phyloP scores from a whole-genome alignment of 73 alveolate genomes.

The Tetrahymena thermophila region DNA sequence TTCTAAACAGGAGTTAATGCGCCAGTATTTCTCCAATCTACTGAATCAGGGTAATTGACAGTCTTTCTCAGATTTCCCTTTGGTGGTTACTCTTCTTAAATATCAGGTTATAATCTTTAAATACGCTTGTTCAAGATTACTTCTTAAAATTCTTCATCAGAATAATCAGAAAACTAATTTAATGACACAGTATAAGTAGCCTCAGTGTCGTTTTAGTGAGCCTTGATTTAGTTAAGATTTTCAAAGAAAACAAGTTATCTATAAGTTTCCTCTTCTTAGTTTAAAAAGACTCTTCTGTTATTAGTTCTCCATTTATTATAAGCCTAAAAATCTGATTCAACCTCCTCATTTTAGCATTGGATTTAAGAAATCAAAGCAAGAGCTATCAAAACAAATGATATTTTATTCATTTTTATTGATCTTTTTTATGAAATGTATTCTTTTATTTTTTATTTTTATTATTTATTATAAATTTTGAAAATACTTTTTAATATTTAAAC shows the following conservation, averaged over 20 bases:
- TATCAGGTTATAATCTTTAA: background rate
- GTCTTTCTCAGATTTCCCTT: background rate
- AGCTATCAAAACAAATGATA: no score
- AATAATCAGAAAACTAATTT: conserved; percentile 41
- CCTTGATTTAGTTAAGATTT: conserved; percentile 2
- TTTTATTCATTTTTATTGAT: no score
- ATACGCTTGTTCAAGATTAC: conserved; percentile 1
- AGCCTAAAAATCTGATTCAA: background rate
- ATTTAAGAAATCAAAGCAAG: no score
- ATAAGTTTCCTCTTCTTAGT: conserved; percentile 9
- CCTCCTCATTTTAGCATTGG: no score
- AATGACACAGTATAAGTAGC: conserved; percentile 18
- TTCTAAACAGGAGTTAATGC: conserved; percentile 66
- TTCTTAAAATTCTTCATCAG: conserved; percentile 43
- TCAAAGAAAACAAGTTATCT: conserved; percentile 31
- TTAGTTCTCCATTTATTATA: background rate
- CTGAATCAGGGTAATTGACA: background rate
- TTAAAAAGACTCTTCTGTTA: background rate
- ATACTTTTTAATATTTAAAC: no score
- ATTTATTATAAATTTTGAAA: no score
- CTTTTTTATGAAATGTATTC: no score
- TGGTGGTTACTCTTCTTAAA: background rate
- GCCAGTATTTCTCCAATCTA: conserved; percentile 63
- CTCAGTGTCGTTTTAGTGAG: background rate
- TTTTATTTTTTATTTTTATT: no score